Evolutionary conservation across 352 stramenopile genomes (phyloP), one percentile per base, ranked within the genome.

Genomic region (Phytophthora gonapodyides): DNA sequence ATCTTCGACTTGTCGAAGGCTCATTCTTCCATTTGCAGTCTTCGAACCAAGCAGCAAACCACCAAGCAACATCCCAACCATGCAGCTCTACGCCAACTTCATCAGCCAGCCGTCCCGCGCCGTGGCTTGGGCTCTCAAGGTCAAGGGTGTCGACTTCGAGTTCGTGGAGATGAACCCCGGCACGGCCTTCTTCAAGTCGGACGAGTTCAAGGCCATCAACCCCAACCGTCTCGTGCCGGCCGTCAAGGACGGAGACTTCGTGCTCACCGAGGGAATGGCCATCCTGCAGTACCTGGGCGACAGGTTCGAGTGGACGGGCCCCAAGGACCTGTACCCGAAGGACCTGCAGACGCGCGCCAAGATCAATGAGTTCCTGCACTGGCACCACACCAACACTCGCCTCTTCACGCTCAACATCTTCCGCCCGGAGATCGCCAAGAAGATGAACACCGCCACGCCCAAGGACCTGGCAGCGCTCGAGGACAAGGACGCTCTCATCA

Each of bases 331-430:
- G 37, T 82, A 77, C 38, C 73, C 73, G 16, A 64, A 35, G 8
- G 38, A 77, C 11, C 13, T 61, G 2, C 24, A 64, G 40, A 43
- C 37, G 2, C 68, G 61, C 40, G 68, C 72, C 48, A 78, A 82
- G 59, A 49, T 82, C 17, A 65, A 82, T 48, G 45, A 80, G 55
- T 80, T 73, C 61, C 43, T 80, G 27, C 64, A 80, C 68, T 80
- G 72, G 72, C 72, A 80, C 61, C 72, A 80, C 62, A 74, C 49
- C 11, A 71, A 70, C 46, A 51, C 62, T 31, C 75, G 75, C 8
- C 43, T 48, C 42, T 61, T 72, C 57, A 80, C 75, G 46, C 55
- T 50, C 5, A 54, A 70, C n/a, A 50, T 82, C 17, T 21, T 77
- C 4, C 50, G 46, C 1, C 71, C 64, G 38, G 12, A 49, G 7